Percentiles rank a stretch among this genome's conserved stretches.
Evolutionary conservation across 2,329 filamentous ascomycete species (phyloP).

Genomic region (Botrytis paeoniae): DNA sequence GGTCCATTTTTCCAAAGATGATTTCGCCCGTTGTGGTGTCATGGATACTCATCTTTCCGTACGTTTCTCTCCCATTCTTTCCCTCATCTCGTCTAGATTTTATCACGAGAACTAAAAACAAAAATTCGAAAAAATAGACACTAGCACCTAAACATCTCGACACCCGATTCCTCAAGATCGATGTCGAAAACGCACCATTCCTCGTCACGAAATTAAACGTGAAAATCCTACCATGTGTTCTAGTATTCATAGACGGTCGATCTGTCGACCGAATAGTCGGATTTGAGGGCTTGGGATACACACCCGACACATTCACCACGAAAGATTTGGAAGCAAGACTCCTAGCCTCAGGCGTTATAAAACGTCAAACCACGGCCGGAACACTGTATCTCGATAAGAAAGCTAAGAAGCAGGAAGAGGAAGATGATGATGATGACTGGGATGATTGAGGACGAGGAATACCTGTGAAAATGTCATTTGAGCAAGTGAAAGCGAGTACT

Average conservation of each 20-base stretch:
- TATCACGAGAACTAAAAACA: constrained; percentile 15
- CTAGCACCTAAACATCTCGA: constrained; percentile 57
- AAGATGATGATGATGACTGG: constrained; percentile 50
- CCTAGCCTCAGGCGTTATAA: constrained; percentile 49
- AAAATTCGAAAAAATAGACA: constrained; percentile 33
- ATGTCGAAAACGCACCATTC: constrained; percentile 59
- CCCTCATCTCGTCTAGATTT: neutral
- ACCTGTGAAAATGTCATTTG: neutral
- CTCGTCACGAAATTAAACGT: constrained; percentile 56
- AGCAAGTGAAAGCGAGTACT: neutral
- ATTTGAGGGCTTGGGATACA: constrained; percentile 55
- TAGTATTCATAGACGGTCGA: constrained; percentile 54
- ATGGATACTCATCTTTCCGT: constrained; percentile 43
- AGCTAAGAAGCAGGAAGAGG: constrained; percentile 38
- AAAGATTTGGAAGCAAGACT: constrained; percentile 52
- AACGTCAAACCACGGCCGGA: constrained; percentile 49
- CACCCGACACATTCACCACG: constrained; percentile 51
- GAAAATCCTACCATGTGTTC: constrained; percentile 56
- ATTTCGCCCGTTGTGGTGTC: constrained; percentile 43
- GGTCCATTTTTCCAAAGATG: constrained; percentile 43
- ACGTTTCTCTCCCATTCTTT: neutral
- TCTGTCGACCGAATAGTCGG: constrained; percentile 55
- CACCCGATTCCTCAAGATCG: constrained; percentile 55
- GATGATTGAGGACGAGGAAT: constrained; percentile 34
- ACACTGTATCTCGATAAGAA: constrained; percentile 42